Conservation (phyloP, 768 basidiomycete genomes). For the Tulasnella sp. region DNA sequence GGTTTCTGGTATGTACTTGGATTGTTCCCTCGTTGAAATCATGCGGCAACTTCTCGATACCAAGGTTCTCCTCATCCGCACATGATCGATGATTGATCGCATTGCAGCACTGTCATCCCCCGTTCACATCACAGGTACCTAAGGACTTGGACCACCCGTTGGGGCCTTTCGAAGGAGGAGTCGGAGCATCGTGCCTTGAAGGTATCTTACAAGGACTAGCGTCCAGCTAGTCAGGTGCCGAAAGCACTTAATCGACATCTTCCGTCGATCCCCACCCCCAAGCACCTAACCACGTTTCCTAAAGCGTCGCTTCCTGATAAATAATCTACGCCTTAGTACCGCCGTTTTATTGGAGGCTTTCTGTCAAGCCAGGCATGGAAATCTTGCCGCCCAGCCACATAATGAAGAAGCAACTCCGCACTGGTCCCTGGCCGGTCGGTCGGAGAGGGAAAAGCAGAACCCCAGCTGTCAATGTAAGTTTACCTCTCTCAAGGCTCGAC, state of each 20-base stretch:
- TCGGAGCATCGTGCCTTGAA: background rate
- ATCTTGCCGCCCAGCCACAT: background rate
- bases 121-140: background rate
- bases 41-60: too few relatives aligned
- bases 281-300: background rate
- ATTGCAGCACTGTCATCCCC: too few relatives aligned
- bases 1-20: too few relatives aligned
- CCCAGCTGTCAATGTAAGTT: background rate
- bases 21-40: too few relatives aligned
- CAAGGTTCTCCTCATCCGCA: too few relatives aligned
- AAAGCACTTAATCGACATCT: background rate
- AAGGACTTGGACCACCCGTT: background rate
- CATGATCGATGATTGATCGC: too few relatives aligned
- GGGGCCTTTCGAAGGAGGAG: background rate
- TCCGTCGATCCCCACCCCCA: background rate
- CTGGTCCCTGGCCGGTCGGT: background rate
- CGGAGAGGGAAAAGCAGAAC: background rate
- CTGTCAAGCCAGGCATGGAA: background rate
- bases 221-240: background rate
- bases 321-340: background rate
- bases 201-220: background rate
- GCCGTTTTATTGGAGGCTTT: background rate
- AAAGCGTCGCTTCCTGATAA: background rate
- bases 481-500: background rate
- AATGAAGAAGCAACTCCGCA: background rate